Conservation (phyloP, 331 rosid genomes). For the Phaseolus coccineus region DNA sequence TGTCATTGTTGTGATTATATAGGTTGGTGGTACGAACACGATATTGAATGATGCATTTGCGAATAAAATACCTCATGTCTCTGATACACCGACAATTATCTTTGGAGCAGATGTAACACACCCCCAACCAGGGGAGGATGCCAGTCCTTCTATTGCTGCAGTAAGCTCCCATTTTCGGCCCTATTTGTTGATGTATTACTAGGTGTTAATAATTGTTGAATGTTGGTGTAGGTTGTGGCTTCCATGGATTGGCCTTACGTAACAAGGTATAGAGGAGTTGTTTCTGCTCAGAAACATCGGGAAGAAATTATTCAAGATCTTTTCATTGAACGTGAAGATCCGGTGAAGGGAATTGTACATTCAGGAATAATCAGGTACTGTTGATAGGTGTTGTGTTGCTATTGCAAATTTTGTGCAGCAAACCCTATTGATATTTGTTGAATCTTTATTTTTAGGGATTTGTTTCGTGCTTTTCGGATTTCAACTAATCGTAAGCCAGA, state of each 20-base stretch:
- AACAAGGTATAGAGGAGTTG: conserved; percentile 66
- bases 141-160: conserved; percentile 83
- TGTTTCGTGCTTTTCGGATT: conserved; percentile 51
- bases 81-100: conserved; percentile 52
- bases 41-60: conserved; percentile 51
- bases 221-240: conserved; percentile 74
- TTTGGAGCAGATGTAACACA: conserved; percentile 70
- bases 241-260: conserved; percentile 94
- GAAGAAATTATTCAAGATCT: conserved; percentile 84
- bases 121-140: conserved; percentile 64
- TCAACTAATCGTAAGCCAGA: conserved; percentile 53
- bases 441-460: conserved; percentile 58
- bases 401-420: neutral
- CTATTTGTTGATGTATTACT: neutral
- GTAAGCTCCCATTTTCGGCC: conserved; percentile 43
- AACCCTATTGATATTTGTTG: neutral
- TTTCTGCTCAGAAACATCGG: conserved; percentile 72
- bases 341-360: conserved; percentile 48
- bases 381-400: neutral
- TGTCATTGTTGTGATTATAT: conserved; percentile 12
- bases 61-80: conserved; percentile 45
- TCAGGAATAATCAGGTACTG: conserved; percentile 78
- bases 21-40: conserved; percentile 58
- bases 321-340: conserved; percentile 43
- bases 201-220: neutral